Evolutionary conservation across 1,284 basidiomycete genomes (phyloP), one percentile per base, ranked within the genome.

Genomic region (Microbotryum scabiosae): DNA sequence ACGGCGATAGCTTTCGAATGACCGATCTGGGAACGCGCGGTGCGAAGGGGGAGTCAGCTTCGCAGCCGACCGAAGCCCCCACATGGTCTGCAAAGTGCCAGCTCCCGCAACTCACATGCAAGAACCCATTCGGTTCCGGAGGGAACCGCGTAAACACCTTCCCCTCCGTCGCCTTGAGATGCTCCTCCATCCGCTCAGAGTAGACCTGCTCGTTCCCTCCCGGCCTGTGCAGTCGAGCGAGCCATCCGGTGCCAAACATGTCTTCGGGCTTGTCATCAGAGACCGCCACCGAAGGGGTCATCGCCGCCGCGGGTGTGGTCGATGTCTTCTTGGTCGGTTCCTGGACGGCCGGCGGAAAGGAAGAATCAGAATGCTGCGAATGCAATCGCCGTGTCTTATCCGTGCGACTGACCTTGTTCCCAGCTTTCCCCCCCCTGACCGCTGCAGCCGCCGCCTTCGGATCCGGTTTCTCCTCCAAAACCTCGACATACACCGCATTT

Each of bases 1-100:
- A 98, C 85, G 72, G 97, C 96, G 71, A 99, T 97, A 8, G 96
- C 94, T 75, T 98, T 98, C 57, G 93, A 96, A 73, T 98, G 96
- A 5, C 92, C 76, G 70, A 68, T 65, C 61, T 64, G 62, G 5
- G 45, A 36, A 21, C 12, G 46, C 6, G 23, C 14, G 20, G 43
- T 30, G 18, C 9, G 12, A 18, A 44, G 9, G 23, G 18, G 20
- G 21, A 4, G 55, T 56, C 36, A 56, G 23, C 23, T 51, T 2
- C n/a, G 7, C 12, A 5, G n/a, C 3, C 9, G n/a, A 25, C 28
- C 5, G 21, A 4, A 18, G n/a, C 7, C 0, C 2, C 4, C 23
- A 28, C 41, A 8, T 3, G 1, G 23, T 8, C 28, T 54, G 16
- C 25, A 41, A n/a, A 6, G 36, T 48, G 56, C 25, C 20, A 4